Evolutionary conservation across 495 filamentous ascomycete genomes (phyloP), one percentile per base, ranked within the genome.

Genomic region (Filosporella fistucella): DNA sequence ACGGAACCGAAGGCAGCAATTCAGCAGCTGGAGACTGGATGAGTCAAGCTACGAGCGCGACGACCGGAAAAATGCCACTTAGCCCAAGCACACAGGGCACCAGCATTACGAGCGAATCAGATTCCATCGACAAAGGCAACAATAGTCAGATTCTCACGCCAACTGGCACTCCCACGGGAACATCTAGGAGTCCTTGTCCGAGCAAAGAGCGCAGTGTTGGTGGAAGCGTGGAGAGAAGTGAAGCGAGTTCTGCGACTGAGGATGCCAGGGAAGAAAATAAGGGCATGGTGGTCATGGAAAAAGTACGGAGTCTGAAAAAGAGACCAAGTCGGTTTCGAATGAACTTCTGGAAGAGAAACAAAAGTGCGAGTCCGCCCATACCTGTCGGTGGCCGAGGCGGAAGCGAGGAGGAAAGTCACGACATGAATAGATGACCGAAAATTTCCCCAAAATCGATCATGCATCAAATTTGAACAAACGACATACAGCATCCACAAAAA

Each of bases 61-160:
- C 72, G 13, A 77, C 74, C 8, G 67, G 68, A 26, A 75, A 74
- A 61, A 74, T 77, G 71, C 74, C 76, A 20, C 58, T 76, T n/a
- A 77, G 74, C 22, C 76, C 76, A 7, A 76, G 71, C 50, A 78
- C 76, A 5, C 70, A 77, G 58, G 76, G 76, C 12, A 79, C 76
- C 11, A 78, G 74, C 60, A 74, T 79, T 26, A 67, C 69, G 33
- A 79, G 76, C 54, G 61, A 64, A 8, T 47, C 54, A 20, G 46
- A 51, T 30, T 29, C 22, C 17, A 42, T 22, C 21, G 33, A 22
- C 14, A 20, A 39, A 24, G 7, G 24, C 20, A 35, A 51, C 44
- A 44, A 46, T 47, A n/a, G 17, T 12, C 2, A 48, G 42, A 25
- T 34, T 35, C 42, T n/a, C 40, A 20, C 25, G 9, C 26, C 18